Evolutionary conservation across 495 filamentous ascomycete genomes (phyloP), one percentile per base, ranked within the genome.

Genomic region (Talaromyces wortmannii): DNA sequence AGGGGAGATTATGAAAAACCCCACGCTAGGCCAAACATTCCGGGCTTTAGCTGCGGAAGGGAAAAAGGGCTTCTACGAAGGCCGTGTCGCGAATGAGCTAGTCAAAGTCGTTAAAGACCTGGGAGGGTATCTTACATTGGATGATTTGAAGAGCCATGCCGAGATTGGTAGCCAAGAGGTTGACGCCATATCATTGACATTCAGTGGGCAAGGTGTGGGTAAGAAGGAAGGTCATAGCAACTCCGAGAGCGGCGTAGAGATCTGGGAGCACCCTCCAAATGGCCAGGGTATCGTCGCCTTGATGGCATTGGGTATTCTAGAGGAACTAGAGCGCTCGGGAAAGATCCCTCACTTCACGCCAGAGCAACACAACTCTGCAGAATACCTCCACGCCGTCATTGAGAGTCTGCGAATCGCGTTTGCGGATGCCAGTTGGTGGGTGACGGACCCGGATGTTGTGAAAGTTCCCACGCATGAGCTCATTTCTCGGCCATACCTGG

Each of bases 181-280:
- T 3, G 85, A 90, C 15, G 81, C 94, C 10, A 92, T 97, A 63
- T 90, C 86, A 0, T 76, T 92, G 36, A 78, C 83, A 33, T 92
- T 94, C 71, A 79, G 74, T 11, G 87, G 85, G 40, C 75, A 80
- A 57, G 36, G 50, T 29, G 31, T 17, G 30, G 69, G 64, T n/a
- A 66, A 74, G 47, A 57, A 64, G 17, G 53, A 61, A 8, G 77
- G 77, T 52, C 76, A 73, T 31, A 59, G 68, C 32, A 72, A 71
- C 29, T 67, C 75, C 33, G 59, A 80, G 54, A 65, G 78, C 49
- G 85, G 83, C n/a, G 77, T 96, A 16, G 84, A 94, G 61, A 66
- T 98, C 2, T 97, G 92, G 92, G 94, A 98, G 59, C 92, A 96
- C 69, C 90, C 94, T 42, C 94, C 94, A n/a, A 97, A 97, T 71